These are phyloP conservation scores for Microthlaspi erraticum DNA, from an alignment of 345 rosid species.

Conservation along the genomic window DNA sequence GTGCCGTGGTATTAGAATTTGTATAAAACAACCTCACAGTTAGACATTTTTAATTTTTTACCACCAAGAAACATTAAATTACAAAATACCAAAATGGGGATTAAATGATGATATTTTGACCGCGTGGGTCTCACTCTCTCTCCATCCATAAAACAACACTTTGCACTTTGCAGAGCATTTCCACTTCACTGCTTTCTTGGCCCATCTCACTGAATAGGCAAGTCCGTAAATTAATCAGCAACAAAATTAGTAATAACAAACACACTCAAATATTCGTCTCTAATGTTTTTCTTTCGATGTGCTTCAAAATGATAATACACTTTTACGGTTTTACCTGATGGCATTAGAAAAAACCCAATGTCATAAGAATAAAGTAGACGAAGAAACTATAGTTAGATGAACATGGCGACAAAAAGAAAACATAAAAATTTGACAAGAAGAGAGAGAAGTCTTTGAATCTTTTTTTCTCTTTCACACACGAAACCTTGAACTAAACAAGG, in stretches of 20 bases:
- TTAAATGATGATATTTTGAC: conserved; percentile 19
- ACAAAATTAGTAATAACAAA: not conserved
- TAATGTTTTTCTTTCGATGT: not conserved
- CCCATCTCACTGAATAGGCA: conserved; percentile 29
- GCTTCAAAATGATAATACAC: conserved; percentile 1
- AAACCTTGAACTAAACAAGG: conserved; percentile 38
- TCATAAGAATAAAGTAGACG: conserved; percentile 18
- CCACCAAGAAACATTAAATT: not conserved
- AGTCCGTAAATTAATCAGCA: not conserved
- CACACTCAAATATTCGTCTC: no score
- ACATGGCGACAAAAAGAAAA: conserved; percentile 22
- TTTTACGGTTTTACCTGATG: conserved; percentile 23
- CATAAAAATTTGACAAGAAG: not conserved
- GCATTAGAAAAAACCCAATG: conserved; percentile 22
- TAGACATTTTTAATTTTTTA: not conserved
- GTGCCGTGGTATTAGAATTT: not conserved
- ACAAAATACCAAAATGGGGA: conserved; percentile 12
- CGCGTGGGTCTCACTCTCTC: conserved; percentile 13
- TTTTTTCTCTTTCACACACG: conserved; percentile 41
- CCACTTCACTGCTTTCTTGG: conserved; percentile 11
- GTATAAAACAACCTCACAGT: not conserved
- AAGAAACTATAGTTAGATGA: conserved; percentile 35
- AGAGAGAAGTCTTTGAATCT: conserved; percentile 33
- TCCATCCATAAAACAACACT: conserved; percentile 9
- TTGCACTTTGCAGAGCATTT: conserved; percentile 6